Evolutionary conservation across 1,284 basidiomycete genomes (phyloP).

Genomic region (Sphaerobolus stellatus): DNA sequence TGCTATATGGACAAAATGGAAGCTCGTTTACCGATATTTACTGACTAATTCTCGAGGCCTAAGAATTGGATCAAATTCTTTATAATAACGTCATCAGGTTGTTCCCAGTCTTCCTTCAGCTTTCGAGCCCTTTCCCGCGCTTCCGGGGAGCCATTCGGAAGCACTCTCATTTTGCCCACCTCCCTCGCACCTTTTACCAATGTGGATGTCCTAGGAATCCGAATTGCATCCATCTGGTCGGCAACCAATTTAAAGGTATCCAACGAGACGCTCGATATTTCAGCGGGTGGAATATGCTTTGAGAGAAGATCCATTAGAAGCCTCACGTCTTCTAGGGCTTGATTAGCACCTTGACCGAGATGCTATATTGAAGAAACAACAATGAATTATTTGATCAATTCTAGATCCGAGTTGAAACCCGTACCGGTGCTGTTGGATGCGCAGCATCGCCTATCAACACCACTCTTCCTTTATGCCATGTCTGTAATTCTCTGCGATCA

Average conservation of each 20-base stretch:
- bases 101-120: slow-evolving; percentile 1
- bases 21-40: no score
- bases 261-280: slow-evolving; percentile 24
- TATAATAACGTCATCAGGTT: neutral
- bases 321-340: slow-evolving; percentile 47
- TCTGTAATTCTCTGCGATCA: slow-evolving; percentile 42
- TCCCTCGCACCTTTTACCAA: slow-evolving; percentile 40
- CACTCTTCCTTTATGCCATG: slow-evolving; percentile 39
- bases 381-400: neutral
- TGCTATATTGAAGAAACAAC: slow-evolving; percentile 31
- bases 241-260: slow-evolving; percentile 33
- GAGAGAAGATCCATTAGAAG: slow-evolving; percentile 38
- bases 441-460: slow-evolving; percentile 11
- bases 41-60: no score
- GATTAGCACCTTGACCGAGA: slow-evolving; percentile 50
- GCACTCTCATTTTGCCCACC: slow-evolving; percentile 31
- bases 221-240: slow-evolving; percentile 29
- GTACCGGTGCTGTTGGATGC: slow-evolving; percentile 9
- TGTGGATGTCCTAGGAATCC: slow-evolving; percentile 33
- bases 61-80: no score
- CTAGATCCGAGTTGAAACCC: neutral
- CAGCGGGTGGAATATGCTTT: slow-evolving; percentile 30
- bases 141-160: neutral
- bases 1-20: no score
- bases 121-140: neutral